These are phyloP conservation scores for Plasmodium cynomolgi DNA, from an alignment of 169 alveolate species.

Conservation along the genomic window DNA sequence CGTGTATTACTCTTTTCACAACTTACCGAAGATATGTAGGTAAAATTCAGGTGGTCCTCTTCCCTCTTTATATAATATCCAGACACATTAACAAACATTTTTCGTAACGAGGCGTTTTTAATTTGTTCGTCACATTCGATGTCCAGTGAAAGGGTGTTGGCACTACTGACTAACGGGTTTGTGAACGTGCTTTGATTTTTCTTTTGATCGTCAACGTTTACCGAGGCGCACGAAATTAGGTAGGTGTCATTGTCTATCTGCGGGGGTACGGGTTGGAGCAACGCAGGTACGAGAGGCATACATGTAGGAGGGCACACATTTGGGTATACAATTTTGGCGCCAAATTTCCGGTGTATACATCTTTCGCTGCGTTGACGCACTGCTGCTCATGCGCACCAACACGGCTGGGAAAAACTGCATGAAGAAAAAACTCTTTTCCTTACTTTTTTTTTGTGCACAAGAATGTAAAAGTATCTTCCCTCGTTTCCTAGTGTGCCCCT, in stretches of 20 bases:
- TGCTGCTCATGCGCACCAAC: neutral
- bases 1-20: neutral
- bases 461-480: slow-evolving; percentile 43
- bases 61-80: slow-evolving; percentile 22
- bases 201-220: slow-evolving; percentile 48
- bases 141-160: slow-evolving; percentile 26
- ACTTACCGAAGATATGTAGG: slow-evolving; percentile 47
- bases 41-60: slow-evolving; percentile 1
- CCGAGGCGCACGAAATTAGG: slow-evolving; percentile 20
- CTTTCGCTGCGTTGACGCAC: neutral
- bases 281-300: neutral
- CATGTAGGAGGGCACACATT: neutral
- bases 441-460: slow-evolving; percentile 41
- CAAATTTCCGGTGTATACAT: neutral
- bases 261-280: neutral
- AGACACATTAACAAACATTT: slow-evolving; percentile 50
- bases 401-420: neutral
- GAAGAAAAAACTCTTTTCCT: neutral
- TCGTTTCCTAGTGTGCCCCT: slow-evolving; percentile 28
- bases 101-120: slow-evolving; percentile 14
- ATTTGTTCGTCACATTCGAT: slow-evolving; percentile 56
- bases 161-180: slow-evolving; percentile 24
- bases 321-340: neutral
- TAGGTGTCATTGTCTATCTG: slow-evolving; percentile 15
- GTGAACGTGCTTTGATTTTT: slow-evolving; percentile 1